Conservation (phyloP, 2,329 filamentous ascomycete genomes). For the Cordyceps fumosorosea region DNA sequence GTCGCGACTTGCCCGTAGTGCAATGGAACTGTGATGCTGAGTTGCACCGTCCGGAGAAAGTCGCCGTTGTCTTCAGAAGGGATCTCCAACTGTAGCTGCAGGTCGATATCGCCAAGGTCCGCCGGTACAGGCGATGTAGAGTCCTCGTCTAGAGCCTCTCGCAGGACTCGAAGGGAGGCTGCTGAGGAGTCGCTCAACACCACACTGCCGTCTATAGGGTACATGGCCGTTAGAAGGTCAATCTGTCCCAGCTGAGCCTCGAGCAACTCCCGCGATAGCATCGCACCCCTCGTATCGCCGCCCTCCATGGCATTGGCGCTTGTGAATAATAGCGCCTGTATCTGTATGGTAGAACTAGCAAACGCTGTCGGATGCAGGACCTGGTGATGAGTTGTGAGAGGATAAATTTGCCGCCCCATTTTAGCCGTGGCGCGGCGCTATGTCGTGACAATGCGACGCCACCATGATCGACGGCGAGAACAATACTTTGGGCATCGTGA, state of each 20-base stretch:
- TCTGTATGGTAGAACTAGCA: too few relatives aligned
- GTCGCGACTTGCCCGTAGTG: neutral
- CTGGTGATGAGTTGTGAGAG: too few relatives aligned
- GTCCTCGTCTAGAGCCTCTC: neutral
- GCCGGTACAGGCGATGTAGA: neutral
- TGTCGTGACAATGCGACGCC: neutral
- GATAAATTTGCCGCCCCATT: neutral
- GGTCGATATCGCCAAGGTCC: neutral
- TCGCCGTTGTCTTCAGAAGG: slow-evolving; percentile 15
- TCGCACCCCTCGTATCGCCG: too few relatives aligned
- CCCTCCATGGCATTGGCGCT: neutral
- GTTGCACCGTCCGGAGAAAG: slow-evolving; percentile 18
- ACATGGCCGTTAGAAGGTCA: slow-evolving; percentile 49
- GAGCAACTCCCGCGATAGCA: slow-evolving; percentile 36
- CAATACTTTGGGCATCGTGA: neutral
- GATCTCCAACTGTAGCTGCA: neutral
- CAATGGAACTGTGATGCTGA: slow-evolving; percentile 32
- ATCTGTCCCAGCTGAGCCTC: slow-evolving; percentile 42
- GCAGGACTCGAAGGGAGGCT: slow-evolving; percentile 16
- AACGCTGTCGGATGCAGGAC: too few relatives aligned
- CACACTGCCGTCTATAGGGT: slow-evolving; percentile 32
- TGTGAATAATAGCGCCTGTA: neutral
- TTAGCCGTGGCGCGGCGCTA: neutral
- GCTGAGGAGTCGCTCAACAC: slow-evolving; percentile 20
- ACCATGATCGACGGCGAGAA: neutral